Percentiles rank a stretch among this genome's conserved stretches.
Conservation (phyloP, 768 basidiomycete genomes). For the Strobilomyces confusus region DNA sequence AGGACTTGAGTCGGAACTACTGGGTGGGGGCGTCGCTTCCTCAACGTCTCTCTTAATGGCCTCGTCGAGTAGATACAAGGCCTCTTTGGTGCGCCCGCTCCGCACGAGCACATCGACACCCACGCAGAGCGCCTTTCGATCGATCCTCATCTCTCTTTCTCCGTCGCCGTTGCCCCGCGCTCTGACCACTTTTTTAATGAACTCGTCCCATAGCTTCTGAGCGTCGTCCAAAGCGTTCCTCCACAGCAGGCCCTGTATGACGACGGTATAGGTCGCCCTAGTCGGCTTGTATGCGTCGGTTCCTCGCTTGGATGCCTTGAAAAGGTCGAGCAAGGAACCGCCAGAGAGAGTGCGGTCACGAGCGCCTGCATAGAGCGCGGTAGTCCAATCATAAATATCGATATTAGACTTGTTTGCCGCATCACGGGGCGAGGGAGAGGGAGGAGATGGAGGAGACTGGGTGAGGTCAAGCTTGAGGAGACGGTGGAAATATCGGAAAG, state of each 20-base stretch:
- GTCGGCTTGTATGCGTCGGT: conserved; percentile 37
- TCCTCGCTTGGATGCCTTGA: conserved; percentile 29
- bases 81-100: conserved; percentile 40
- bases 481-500: conserved; percentile 43
- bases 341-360: conserved; percentile 35
- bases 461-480: conserved; percentile 31
- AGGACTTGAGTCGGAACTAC: neutral
- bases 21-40: neutral
- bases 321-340: conserved; percentile 35
- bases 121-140: conserved; percentile 43
- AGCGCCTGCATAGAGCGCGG: conserved; percentile 42
- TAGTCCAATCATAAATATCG: conserved; percentile 46
- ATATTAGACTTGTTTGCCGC: conserved; percentile 24
- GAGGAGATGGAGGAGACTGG: conserved; percentile 7
- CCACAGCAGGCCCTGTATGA: conserved; percentile 50
- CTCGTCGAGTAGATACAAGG: conserved; percentile 48
- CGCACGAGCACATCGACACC: conserved; percentile 50
- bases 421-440: neutral
- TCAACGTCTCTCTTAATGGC: conserved; percentile 27
- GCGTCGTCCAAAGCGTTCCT: conserved; percentile 41
- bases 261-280: conserved; percentile 47
- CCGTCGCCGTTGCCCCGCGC: neutral
- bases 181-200: conserved; percentile 21
- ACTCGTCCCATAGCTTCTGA: conserved; percentile 39
- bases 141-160: conserved; percentile 30